These are phyloP conservation scores for Exserohilum turcica DNA, from an alignment of 2,329 filamentous ascomycete genomes.

Conservation along the genomic window DNA sequence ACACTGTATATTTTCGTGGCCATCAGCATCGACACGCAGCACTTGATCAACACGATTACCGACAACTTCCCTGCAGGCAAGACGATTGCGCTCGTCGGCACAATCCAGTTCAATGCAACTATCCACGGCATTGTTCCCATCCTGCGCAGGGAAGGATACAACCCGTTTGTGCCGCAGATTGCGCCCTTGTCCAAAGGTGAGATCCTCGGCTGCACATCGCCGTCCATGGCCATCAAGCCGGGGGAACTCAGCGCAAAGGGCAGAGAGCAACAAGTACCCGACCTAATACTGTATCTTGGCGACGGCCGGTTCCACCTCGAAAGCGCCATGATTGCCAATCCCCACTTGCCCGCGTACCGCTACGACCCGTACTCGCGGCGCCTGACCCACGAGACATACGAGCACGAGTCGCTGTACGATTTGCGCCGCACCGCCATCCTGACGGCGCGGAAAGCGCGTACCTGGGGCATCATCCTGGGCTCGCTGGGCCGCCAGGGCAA, in stretches of 20 bases:
- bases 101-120: constrained; percentile 98
- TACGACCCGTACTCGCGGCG: constrained; percentile 96
- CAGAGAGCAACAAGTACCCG: constrained; percentile 53
- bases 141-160: constrained; percentile 83
- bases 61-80: constrained; percentile 86
- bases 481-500: constrained; percentile 94
- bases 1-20: constrained; percentile 98
- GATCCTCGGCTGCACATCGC: constrained; percentile 96
- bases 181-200: constrained; percentile 91
- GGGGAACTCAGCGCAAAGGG: constrained; percentile 53
- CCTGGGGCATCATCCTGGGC: constrained; percentile 95
- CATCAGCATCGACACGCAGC: constrained; percentile 90
- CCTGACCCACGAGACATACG: constrained; percentile 88
- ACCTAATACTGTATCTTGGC: constrained; percentile 85
- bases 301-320: constrained; percentile 96
- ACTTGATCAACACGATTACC: constrained; percentile 83
- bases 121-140: constrained; percentile 81
- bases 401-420: constrained; percentile 86
- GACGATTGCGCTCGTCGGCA: constrained; percentile 90
- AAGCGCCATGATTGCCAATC: constrained; percentile 99
- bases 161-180: constrained; percentile 87
- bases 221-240: constrained; percentile 51
- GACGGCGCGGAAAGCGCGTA: constrained; percentile 74
- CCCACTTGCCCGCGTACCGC: constrained; percentile 83
- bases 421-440: constrained; percentile 78